phyloP scores from a whole-genome alignment of 306 rosid genomes.

The Citrullus amarus region DNA sequence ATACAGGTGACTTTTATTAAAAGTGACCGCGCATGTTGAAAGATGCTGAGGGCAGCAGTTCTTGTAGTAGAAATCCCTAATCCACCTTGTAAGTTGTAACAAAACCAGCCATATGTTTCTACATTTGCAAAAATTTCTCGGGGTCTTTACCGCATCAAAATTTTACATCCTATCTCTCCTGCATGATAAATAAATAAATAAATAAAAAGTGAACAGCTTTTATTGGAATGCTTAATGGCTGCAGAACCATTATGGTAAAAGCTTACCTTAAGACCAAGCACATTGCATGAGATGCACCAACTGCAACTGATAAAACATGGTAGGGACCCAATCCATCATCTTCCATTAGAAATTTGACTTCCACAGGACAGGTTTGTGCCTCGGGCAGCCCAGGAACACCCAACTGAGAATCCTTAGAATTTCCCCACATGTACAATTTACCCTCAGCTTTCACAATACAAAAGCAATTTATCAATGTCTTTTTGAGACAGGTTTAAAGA shows the following conservation, averaged over 20 bases:
- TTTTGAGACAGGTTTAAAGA: background rate
- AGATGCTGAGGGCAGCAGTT: background rate
- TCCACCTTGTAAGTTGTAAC: background rate
- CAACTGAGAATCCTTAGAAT: constrained; percentile 63
- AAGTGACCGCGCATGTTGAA: background rate
- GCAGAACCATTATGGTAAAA: background rate
- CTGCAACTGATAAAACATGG: constrained; percentile 56
- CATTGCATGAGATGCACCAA: constrained; percentile 80
- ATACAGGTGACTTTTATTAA: background rate
- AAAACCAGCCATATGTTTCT: background rate
- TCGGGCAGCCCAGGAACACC: constrained; percentile 91
- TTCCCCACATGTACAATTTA: constrained; percentile 83
- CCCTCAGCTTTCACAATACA: constrained; percentile 48
- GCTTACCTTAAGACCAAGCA: constrained; percentile 53
- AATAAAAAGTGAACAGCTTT: background rate
- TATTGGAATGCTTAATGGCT: background rate
- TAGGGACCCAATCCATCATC: constrained; percentile 69
- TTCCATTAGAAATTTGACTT: constrained; percentile 67
- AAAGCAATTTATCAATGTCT: background rate
- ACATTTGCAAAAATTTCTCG: background rate
- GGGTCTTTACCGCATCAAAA: background rate
- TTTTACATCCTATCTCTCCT: constrained; percentile 1
- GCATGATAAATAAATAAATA: background rate
- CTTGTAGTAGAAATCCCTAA: background rate
- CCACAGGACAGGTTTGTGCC: constrained; percentile 47